Base-by-base conservation (phyloP, 768 basidiomycete species). In the Lactifluus pinguis region DNA sequence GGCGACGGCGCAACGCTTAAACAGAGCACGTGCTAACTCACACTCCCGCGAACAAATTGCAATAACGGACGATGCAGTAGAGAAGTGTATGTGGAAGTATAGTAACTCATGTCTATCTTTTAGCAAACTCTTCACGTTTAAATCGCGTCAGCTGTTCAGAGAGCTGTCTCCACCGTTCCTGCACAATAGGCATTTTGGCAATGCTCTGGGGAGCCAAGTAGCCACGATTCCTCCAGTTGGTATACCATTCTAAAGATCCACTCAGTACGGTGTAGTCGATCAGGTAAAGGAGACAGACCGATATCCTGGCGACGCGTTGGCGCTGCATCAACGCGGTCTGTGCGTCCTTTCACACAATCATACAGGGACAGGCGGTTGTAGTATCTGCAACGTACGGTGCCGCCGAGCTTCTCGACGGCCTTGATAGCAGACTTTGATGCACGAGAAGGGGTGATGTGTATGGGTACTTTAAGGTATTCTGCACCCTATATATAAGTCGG, bases 251-350 rank as follows among this genome's bases (percentile, higher is more conserved):
- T 92, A 11, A 52, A 53, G n/a, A 30, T 15, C 25, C 36, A 42
- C 19, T 6, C 15, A 36, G 50, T 49, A 49, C 17, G 11, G 14
- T 49, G 4, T 14, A 53, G 36, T 30, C 29, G 32, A 47, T 53
- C 41, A 45, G 19, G 21, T 57, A 52, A 52, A 15, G 54, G 55
- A 39, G 44, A 78, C 88, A 72, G 68, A 93, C 91, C 70, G 57
- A 94, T 94, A 70, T 94, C 91, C 64, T 83, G 79, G 57, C 90
- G 85, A 61, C 88, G 84, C n/a, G 87, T 91, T 0, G 93, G 93
- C 10, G 86, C 84, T 10, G 93, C 94, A 55, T 81, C 76, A 58
- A 79, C 74, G 56, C 85, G 81, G 69, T 93, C 89, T 19, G 79
- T 82, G 34, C 83, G 79, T 5, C 84, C 85, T 65, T 88, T 83